Evolutionary conservation across 2,329 filamentous ascomycete genomes (phyloP).

Genomic region (Colletotrichum tropicicola): DNA sequence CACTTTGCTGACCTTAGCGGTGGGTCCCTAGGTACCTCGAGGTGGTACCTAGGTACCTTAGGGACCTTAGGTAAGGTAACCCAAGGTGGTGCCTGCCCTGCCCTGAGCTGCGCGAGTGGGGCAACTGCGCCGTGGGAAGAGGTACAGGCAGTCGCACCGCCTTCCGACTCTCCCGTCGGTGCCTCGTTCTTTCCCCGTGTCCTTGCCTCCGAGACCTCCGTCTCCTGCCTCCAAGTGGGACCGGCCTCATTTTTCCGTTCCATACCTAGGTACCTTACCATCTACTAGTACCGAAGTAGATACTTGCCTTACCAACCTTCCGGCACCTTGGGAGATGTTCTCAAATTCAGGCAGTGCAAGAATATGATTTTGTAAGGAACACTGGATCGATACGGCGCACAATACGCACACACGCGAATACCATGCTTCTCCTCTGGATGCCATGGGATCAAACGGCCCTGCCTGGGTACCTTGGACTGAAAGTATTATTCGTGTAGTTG

Average conservation of each 20-base stretch:
- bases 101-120: background rate
- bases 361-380: too few relatives aligned
- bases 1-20: too few relatives aligned
- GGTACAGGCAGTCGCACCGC: background rate
- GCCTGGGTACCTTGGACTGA: background rate
- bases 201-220: background rate
- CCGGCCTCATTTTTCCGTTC: background rate
- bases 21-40: background rate
- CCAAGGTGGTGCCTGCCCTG: background rate
- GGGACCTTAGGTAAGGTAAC: background rate
- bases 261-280: background rate
- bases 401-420: too few relatives aligned
- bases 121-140: background rate
- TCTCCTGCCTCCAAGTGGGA: constrained; percentile 13
- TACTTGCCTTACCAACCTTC: too few relatives aligned
- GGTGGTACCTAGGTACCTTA: background rate
- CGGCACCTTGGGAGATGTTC: too few relatives aligned
- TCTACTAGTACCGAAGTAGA: background rate
- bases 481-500: too few relatives aligned
- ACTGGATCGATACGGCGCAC: too few relatives aligned
- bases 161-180: background rate
- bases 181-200: background rate
- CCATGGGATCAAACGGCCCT: too few relatives aligned
- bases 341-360: too few relatives aligned
- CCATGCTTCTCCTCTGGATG: too few relatives aligned